phyloP scores from a whole-genome alignment of 1,284 basidiomycete species.

The Malassezia nana region DNA sequence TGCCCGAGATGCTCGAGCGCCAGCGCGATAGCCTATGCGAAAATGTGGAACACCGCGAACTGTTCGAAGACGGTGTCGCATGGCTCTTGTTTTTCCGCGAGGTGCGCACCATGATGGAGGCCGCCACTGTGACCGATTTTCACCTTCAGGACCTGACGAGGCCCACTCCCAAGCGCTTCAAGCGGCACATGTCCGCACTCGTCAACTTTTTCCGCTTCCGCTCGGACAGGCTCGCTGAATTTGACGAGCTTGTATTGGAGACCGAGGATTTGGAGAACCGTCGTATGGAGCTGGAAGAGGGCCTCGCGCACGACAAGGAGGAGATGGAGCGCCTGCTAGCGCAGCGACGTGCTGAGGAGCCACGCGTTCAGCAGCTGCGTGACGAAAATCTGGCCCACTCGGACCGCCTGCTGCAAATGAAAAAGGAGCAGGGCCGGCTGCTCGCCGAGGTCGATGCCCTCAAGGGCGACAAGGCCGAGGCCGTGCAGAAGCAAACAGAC shows the following conservation, averaged over 20 bases:
- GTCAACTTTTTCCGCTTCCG: constrained; percentile 47
- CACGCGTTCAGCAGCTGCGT: constrained; percentile 59
- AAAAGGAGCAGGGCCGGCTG: constrained; percentile 28
- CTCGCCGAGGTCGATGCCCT: constrained; percentile 30
- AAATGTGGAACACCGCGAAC: constrained; percentile 25
- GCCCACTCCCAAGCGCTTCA: constrained; percentile 40
- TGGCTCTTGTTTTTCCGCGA: constrained; percentile 40
- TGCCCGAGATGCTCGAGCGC: constrained; percentile 33
- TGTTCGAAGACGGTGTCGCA: constrained; percentile 34
- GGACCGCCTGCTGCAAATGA: constrained; percentile 55
- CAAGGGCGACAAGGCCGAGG: constrained; percentile 25
- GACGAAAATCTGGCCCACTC: constrained; percentile 72
- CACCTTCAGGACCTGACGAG: constrained; percentile 40
- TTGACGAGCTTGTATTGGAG: constrained; percentile 58
- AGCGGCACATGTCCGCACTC: constrained; percentile 41
- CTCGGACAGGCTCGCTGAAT: constrained; percentile 50
- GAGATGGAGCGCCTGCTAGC: constrained; percentile 45
- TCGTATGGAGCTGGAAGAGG: constrained; percentile 54
- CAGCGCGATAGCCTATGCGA: constrained; percentile 22
- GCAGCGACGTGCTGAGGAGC: constrained; percentile 53
- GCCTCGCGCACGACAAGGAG: constrained; percentile 55
- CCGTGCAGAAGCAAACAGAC: constrained; percentile 30
- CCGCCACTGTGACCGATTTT: constrained; percentile 39
- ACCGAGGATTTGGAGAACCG: constrained; percentile 58
- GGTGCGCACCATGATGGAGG: constrained; percentile 42